Base-by-base conservation (phyloP, 495 filamentous ascomycete species). In the Aspergillus sclerotiicarbonarius region DNA sequence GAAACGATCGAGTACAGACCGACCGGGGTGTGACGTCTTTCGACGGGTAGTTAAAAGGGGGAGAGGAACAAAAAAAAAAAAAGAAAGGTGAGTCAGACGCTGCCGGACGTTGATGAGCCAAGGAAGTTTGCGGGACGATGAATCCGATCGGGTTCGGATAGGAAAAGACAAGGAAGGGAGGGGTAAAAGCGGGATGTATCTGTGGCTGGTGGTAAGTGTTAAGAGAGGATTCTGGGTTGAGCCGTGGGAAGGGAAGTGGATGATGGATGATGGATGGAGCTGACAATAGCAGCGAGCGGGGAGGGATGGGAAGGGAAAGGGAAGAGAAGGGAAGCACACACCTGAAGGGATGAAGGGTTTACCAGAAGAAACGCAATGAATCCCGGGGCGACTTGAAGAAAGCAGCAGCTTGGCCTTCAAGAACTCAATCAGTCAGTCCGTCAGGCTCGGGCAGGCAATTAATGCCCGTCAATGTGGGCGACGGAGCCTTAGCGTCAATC, bases 121-220 rank as follows among this genome's bases (percentile, higher is more conserved):
- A 75, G 72, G 74, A 62, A 72, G 64, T 69, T 76, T 76, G 73
- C 73, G 73, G 73, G 70, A 70, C 63, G 63, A 48, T 64, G 58
- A 63, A 68, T 65, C 68, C 68, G 69, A 68, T 64, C 66, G 69
- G 67, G 59, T 61, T 67, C 63, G 66, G 67, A 58, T 59, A 54
- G 51, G 43, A 51, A 51, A 29, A 32, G 31, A 19, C 43, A 8
- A 32, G 46, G 29, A 50, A 64, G 33, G 43, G 55, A 60, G 48
- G 41, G 47, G 51, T 54, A 49, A 31, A 21, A 31, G 57, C 30
- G 44, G 29, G 57, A 51, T 8, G 57, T n/a, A 43, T 18, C 43
- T 35, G 41, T 41, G 18, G 32, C 7, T n/a, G 30, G 46, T 46
- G 30, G 52, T 46, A 46, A 15, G 19, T 29, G 41, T 53, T 50